Base-by-base conservation (phyloP, 306 rosid species). In the Fagus sylvatica region DNA sequence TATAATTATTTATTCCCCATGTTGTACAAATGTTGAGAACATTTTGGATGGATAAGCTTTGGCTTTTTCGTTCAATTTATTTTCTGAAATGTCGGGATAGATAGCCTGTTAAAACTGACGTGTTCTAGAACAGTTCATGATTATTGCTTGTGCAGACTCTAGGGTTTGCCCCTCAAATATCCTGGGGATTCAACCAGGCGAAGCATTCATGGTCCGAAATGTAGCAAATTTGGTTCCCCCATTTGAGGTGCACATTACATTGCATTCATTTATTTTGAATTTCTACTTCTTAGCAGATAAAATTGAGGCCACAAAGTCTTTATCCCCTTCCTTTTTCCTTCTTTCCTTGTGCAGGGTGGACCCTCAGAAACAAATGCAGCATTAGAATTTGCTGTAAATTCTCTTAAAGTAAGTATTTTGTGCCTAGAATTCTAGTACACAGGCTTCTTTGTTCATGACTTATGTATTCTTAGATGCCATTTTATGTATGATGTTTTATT, bases 61-160 rank as follows among this genome's bases (percentile, higher is more conserved):
- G 19, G 78, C 61, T 74, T 65, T 62, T 55, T 42, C 69, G 60
- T 51, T 75, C 76, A 40, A 11, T 76, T 67, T 74, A 41, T 36
- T 46, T 46, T 48, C 48, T 66, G 28, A 72, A 75, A 53, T 71
- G 39, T 78, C 37, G 9, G 65, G 32, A 69, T 76, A 37, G 48
- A 46, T 41, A 55, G 61, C 40, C 28, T 69, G 57, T 85, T 61
- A 71, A 66, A 66, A 82, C 91, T 90, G 79, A 93, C 89, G 22
- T 61, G 76, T 87, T 73, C 76, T 15, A 51, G 91, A 79, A 91
- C 94, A 95, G 99, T 93, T 93, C 83, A 86, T 95, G 96, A 93
- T 95, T 82, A 90, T 95, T 83, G 90, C 98, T 54, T 95, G 99
- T 95, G 99, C 94, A 83, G 99, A 95, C 83, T 95, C 99, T 32